Evolutionary conservation across 768 basidiomycete species (phyloP).

Genomic region (Pleurotus citrinopileatus): DNA sequence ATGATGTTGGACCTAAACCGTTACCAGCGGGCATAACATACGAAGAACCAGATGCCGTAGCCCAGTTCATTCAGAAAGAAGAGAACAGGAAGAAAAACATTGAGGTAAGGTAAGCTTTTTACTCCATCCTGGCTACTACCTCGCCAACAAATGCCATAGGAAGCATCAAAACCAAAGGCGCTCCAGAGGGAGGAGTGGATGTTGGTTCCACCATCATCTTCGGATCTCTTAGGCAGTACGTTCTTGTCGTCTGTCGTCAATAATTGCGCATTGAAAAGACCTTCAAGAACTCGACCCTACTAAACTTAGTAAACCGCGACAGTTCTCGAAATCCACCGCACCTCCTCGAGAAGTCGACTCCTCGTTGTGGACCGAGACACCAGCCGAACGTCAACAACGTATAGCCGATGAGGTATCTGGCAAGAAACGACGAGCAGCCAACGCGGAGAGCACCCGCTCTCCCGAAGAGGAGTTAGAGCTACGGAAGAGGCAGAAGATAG

Average conservation of each 20-base stretch:
- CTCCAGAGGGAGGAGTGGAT: constrained; percentile 95
- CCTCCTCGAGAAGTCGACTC: constrained; percentile 46
- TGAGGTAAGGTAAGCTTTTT: constrained; percentile 40
- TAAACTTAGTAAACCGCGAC: constrained; percentile 68
- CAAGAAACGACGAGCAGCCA: constrained; percentile 72
- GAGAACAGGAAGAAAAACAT: constrained; percentile 68
- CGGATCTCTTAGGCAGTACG: constrained; percentile 77
- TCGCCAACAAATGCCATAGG: constrained; percentile 36
- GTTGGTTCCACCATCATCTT: constrained; percentile 86
- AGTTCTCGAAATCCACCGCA: constrained; percentile 67
- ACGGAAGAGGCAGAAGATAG: constrained; percentile 56
- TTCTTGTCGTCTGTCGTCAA: constrained; percentile 13
- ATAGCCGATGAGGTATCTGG: constrained; percentile 95
- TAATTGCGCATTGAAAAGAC: constrained; percentile 2
- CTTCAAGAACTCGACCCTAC: constrained; percentile 79
- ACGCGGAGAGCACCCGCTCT: constrained; percentile 40
- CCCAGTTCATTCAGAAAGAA: constrained; percentile 84
- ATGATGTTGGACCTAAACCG: constrained; percentile 84
- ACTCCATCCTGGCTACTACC: not conserved
- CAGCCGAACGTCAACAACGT: constrained; percentile 85
- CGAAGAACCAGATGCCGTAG: constrained; percentile 60
- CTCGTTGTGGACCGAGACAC: constrained; percentile 96
- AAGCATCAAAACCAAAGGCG: constrained; percentile 74
- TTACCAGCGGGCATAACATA: constrained; percentile 45
- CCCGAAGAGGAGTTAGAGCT: constrained; percentile 41